Evolutionary conservation across 164 flowering plant genomes (phyloP).

Genomic region (Sextonia rubra): DNA sequence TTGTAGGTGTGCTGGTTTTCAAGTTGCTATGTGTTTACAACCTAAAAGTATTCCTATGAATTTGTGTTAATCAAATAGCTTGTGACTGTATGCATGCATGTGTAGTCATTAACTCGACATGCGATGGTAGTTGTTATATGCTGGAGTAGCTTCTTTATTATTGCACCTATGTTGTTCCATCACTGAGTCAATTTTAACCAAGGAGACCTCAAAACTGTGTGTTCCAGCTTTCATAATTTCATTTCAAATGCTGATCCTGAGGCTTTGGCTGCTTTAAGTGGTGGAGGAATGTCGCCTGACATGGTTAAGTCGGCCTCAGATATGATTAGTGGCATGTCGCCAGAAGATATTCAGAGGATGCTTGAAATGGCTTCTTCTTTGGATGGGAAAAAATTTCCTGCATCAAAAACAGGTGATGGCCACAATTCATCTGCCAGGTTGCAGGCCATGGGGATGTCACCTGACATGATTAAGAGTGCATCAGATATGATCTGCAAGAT

Average conservation of each 20-base stretch:
- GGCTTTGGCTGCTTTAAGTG: conserved; percentile 51
- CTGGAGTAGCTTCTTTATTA: too few species aligned
- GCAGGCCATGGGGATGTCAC: conserved; percentile 15
- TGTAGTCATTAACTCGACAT: neutral
- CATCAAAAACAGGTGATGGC: conserved; percentile 15
- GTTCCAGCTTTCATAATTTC: conserved; percentile 69
- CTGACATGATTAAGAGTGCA: conserved; percentile 79
- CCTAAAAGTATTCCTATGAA: neutral
- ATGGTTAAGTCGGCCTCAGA: conserved; percentile 74
- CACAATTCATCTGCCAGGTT: conserved; percentile 15
- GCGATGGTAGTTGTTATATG: neutral
- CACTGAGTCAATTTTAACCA: neutral
- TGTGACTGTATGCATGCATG: neutral
- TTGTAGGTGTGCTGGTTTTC: neutral
- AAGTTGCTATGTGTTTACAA: neutral
- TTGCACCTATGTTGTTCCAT: neutral
- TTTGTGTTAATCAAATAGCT: neutral
- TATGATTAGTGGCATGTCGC: conserved; percentile 79
- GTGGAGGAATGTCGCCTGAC: conserved; percentile 63
- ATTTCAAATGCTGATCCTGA: conserved; percentile 66
- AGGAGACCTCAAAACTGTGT: neutral
- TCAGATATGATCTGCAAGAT: conserved; percentile 78
- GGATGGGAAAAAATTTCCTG: conserved; percentile 33
- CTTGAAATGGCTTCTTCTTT: conserved; percentile 66
- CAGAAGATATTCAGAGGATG: conserved; percentile 77